Percentiles rank a stretch among this genome's conserved stretches.
Evolutionary conservation across 1,284 basidiomycete genomes (phyloP).

Genomic region (Pterulicium gracile): DNA sequence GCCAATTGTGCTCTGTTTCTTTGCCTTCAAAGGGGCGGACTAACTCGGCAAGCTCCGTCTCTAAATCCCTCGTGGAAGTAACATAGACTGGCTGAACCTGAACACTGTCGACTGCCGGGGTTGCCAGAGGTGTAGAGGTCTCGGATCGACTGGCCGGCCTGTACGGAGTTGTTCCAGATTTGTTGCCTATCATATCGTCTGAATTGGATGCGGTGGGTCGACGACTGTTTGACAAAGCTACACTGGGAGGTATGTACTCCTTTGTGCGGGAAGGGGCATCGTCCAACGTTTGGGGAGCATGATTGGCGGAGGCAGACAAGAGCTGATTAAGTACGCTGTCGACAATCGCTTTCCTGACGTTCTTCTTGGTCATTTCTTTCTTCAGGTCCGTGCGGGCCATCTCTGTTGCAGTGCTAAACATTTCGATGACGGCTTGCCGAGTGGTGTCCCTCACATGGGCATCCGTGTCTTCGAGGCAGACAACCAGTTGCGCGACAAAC

Average conservation of each 20-base stretch:
- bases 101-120: too few relatives aligned
- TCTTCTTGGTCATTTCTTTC: slow-evolving; percentile 79
- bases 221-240: slow-evolving; percentile 27
- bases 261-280: slow-evolving; percentile 32
- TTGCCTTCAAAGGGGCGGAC: slow-evolving; percentile 80
- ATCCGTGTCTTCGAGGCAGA: slow-evolving; percentile 84
- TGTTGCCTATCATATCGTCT: too few relatives aligned
- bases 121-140: too few relatives aligned
- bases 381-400: slow-evolving; percentile 88
- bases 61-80: slow-evolving; percentile 77
- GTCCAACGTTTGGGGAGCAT: slow-evolving; percentile 35
- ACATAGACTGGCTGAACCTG: slow-evolving; percentile 44
- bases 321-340: slow-evolving; percentile 59
- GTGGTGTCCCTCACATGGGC: slow-evolving; percentile 83
- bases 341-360: slow-evolving; percentile 78
- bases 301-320: slow-evolving; percentile 27
- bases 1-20: slow-evolving; percentile 98
- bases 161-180: too few relatives aligned
- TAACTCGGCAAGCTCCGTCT: slow-evolving; percentile 77
- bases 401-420: slow-evolving; percentile 78
- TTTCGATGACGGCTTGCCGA: slow-evolving; percentile 66
- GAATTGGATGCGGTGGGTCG: slow-evolving; percentile 1
- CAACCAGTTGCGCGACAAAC: slow-evolving; percentile 75
- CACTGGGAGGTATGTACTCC: slow-evolving; percentile 66
- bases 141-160: too few relatives aligned